Evolutionary conservation across 1,284 basidiomycete species (phyloP), one percentile per base, ranked within the genome.

Genomic region (Microbotryum scabiosae): DNA sequence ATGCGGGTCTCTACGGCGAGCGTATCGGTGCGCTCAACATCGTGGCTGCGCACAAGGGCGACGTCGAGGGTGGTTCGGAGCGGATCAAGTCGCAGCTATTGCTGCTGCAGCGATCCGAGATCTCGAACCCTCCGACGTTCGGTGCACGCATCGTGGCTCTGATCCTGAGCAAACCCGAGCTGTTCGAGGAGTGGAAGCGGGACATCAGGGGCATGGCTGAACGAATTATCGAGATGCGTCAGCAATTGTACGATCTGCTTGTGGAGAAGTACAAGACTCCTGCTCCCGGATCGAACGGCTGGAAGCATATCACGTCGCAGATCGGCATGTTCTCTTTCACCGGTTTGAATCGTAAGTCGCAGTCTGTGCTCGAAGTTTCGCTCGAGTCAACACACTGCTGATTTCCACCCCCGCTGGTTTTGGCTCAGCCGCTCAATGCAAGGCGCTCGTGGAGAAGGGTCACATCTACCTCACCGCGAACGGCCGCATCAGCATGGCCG

Each of bases 121-220:
- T 96, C 73, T 91, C 88, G 69, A 94, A 92, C 74, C 90, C 91
- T 51, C 91, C 92, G 2, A 83, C 87, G 21, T 85, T 90, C 72
- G 92, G 92, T 53, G 93, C 92, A 23, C 82, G 91, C 58, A 75
- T 98, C 76, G 93, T 89, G 62, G 84, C 65, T 64, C 75, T 88
- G 73, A 89, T 92, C 71, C 75, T 93, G 72, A 90, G 87, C 71
- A 79, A 87, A 63, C 73, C 78, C 4, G 77, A 70, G 58, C 78
- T 94, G 71, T 91, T 90, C 71, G 82, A 81, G 67, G 84, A 90
- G 73, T 97, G 93, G 94, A 85, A 90, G 74, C 76, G 77, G 59
- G 93, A 98, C 75, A 89, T 98, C 74, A 78, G 80, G 75, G 89
- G 87, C 65, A 97, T 98, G 93, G 85, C 92, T 0, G 82, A 84